Evolutionary conservation across 192 early-diverging fungal genomes (phyloP).

Genomic region (Coemansia sp.): DNA sequence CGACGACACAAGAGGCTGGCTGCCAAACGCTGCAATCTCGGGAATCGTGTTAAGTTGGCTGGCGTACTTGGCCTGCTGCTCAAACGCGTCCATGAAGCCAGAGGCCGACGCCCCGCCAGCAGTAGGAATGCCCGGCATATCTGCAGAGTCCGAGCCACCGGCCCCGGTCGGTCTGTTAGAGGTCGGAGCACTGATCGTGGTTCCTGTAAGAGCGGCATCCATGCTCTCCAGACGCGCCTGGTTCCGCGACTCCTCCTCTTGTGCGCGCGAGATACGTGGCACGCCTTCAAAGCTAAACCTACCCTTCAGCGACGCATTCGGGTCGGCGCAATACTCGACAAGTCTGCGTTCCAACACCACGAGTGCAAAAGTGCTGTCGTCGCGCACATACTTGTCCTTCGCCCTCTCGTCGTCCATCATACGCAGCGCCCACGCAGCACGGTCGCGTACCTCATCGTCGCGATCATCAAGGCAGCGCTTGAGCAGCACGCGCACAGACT

Average conservation of each 20-base stretch:
- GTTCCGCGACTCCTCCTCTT: constrained; percentile 80
- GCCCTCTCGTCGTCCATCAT: constrained; percentile 69
- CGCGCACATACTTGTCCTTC: constrained; percentile 71
- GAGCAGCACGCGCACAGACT: constrained; percentile 82
- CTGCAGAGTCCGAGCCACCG: not conserved
- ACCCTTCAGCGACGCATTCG: constrained; percentile 56
- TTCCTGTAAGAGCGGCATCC: constrained; percentile 49
- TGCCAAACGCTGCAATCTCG: constrained; percentile 79
- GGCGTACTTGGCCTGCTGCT: constrained; percentile 73
- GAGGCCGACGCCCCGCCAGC: constrained; percentile 14
- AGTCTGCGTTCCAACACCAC: constrained; percentile 84
- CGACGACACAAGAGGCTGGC: constrained; percentile 73
- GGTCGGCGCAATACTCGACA: constrained; percentile 79
- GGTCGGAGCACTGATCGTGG: constrained; percentile 27
- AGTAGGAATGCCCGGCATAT: constrained; percentile 6
- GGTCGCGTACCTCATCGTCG: constrained; percentile 98
- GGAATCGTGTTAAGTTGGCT: constrained; percentile 77
- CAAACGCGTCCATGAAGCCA: constrained; percentile 32
- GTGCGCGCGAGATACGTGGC: constrained; percentile 80
- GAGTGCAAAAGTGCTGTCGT: constrained; percentile 87
- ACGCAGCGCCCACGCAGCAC: constrained; percentile 85
- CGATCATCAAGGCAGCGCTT: constrained; percentile 93
- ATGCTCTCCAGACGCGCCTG: constrained; percentile 55
- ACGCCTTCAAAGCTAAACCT: constrained; percentile 78
- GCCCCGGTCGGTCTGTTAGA: constrained; percentile 1